These are phyloP conservation scores for Kalaharituber pfeilii DNA, from an alignment of 2,329 filamentous ascomycete genomes.

Conservation along the genomic window DNA sequence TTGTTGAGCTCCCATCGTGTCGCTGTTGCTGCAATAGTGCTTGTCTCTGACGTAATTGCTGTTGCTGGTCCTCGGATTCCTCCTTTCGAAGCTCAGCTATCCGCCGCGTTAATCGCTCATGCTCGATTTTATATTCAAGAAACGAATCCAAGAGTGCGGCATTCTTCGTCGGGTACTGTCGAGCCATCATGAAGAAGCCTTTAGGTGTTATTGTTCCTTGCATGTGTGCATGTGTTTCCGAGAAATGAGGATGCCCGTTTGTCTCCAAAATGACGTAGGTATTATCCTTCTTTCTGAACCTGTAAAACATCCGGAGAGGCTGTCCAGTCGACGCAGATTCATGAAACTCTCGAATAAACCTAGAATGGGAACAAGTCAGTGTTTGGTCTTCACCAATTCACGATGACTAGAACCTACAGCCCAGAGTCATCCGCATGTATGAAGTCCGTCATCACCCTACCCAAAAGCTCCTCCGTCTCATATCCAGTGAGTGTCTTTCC, in stretches of 20 bases:
- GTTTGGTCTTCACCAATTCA: background rate
- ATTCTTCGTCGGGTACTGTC: constrained; percentile 79
- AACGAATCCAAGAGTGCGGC: constrained; percentile 76
- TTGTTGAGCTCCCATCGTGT: constrained; percentile 17
- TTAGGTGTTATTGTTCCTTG: constrained; percentile 8
- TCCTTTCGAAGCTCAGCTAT: constrained; percentile 74
- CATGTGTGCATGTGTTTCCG: constrained; percentile 33
- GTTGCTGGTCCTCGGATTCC: constrained; percentile 51
- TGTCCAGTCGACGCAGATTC: constrained; percentile 73
- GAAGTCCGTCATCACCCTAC: constrained; percentile 60
- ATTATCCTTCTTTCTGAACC: constrained; percentile 58
- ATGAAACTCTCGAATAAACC: constrained; percentile 70
- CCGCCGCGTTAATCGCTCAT: constrained; percentile 66
- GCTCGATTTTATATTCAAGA: constrained; percentile 91
- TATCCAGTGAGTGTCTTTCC: constrained; percentile 60
- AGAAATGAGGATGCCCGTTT: constrained; percentile 82
- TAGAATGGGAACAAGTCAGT: constrained; percentile 5
- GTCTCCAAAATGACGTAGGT: constrained; percentile 69
- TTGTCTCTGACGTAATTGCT: constrained; percentile 42
- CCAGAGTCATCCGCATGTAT: constrained; percentile 62
- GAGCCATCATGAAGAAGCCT: constrained; percentile 84
- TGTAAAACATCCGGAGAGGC: constrained; percentile 67
- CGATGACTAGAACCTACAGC: constrained; percentile 15
- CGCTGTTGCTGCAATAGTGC: constrained; percentile 24
- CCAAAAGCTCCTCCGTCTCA: constrained; percentile 49